These are phyloP conservation scores for Entomortierella chlamydospora DNA, from an alignment of 192 early-diverging fungal genomes.

Conservation along the genomic window DNA sequence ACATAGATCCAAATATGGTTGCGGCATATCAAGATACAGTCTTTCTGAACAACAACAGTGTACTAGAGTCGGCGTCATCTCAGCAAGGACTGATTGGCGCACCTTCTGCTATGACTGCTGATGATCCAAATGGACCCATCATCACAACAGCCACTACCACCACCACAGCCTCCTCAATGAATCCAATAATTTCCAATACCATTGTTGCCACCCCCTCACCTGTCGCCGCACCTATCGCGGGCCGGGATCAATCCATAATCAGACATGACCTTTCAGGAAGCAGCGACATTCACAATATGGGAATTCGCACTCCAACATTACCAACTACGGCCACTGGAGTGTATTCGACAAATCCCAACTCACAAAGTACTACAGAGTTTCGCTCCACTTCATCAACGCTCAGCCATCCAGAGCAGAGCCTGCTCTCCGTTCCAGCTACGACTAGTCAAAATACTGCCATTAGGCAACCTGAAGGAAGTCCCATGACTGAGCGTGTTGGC, in stretches of 20 bases:
- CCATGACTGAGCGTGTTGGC: slow-evolving; percentile 10
- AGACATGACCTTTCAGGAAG: slow-evolving; percentile 10
- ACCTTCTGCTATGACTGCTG: not conserved
- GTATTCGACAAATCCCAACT: too few species aligned
- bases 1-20: slow-evolving; percentile 20
- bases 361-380: not conserved
- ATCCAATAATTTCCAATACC: not conserved
- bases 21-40: slow-evolving; percentile 13
- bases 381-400: not conserved
- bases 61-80: slow-evolving; percentile 6
- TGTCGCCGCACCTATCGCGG: slow-evolving; percentile 1
- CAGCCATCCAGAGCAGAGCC: too few species aligned
- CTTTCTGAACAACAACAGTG: not conserved
- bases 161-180: not conserved
- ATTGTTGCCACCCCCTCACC: slow-evolving; percentile 27
- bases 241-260: slow-evolving; percentile 8
- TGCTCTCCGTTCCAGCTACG: too few species aligned
- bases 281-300: slow-evolving; percentile 13
- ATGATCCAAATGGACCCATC: too few species aligned
- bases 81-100: slow-evolving; percentile 7
- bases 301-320: not conserved
- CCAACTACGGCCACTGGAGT: not conserved
- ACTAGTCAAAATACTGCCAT: too few species aligned
- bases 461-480: too few species aligned
- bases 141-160: slow-evolving; percentile 21